A percentile compares a stretch with the other conserved stretches of the same genome.
phyloP scores from a whole-genome alignment of 2,329 filamentous ascomycete species.

The Colletotrichum spaethianum region DNA sequence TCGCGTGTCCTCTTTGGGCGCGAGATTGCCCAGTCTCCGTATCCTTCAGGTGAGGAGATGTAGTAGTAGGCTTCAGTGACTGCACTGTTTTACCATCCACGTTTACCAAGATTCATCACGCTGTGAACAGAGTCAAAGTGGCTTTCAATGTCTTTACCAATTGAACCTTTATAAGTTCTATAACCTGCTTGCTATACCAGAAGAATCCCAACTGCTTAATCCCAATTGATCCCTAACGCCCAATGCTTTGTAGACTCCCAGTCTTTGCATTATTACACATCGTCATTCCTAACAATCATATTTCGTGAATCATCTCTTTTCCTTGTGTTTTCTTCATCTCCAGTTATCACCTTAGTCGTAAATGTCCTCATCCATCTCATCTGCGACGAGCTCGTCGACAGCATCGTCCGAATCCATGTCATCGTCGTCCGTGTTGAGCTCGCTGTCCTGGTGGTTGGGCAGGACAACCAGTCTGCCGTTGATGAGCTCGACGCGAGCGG shows the following conservation, averaged over 20 bases:
- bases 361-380: slow-evolving; percentile 73
- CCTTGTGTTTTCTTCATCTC: not conserved
- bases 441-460: slow-evolving; percentile 82
- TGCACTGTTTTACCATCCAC: not conserved
- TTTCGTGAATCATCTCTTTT: slow-evolving; percentile 23
- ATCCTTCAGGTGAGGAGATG: not conserved
- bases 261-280: slow-evolving; percentile 1
- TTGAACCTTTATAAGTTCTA: slow-evolving; percentile 20
- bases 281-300: slow-evolving; percentile 9
- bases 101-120: not conserved
- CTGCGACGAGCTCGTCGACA: slow-evolving; percentile 75
- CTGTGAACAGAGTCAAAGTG: not conserved
- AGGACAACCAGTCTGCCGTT: slow-evolving; percentile 86
- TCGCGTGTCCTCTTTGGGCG: not conserved
- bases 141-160: not conserved
- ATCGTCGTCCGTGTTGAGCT: slow-evolving; percentile 72
- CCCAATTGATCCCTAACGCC: slow-evolving; percentile 25
- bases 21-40: not conserved
- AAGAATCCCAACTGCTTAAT: not conserved
- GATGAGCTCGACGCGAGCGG: slow-evolving; percentile 82
- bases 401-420: slow-evolving; percentile 81
- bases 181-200: not conserved
- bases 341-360: slow-evolving; percentile 53
- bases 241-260: not conserved
- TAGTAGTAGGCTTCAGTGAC: not conserved